A percentile compares a stretch with the other conserved stretches of the same genome.
Conservation (phyloP, 2,329 filamentous ascomycete species). For the Trichophaea hybrida region DNA sequence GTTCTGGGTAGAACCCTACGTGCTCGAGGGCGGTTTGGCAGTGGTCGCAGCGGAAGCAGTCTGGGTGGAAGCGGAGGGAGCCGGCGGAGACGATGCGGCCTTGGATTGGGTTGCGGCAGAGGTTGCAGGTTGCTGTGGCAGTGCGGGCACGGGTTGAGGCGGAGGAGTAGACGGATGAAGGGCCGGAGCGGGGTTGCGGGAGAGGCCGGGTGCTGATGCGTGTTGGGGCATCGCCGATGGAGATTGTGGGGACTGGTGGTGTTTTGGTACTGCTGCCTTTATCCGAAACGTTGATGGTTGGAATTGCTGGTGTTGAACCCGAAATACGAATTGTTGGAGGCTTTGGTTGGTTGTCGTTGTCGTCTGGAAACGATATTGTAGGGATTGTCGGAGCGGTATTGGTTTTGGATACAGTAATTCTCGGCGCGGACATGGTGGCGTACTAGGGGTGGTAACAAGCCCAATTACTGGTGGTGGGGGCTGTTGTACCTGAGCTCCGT, state of each 20-base stretch:
- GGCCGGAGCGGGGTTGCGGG: slow-evolving; percentile 37
- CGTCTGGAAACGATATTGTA: slow-evolving; percentile 21
- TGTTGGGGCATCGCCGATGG: slow-evolving; percentile 10
- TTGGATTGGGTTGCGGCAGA: slow-evolving; percentile 71
- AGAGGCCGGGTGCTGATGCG: slow-evolving; percentile 18
- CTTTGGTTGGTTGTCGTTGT: slow-evolving; percentile 3
- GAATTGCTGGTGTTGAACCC: slow-evolving; percentile 7
- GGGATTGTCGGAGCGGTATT: slow-evolving; percentile 17
- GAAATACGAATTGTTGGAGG: slow-evolving; percentile 20
- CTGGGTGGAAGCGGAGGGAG: slow-evolving; percentile 74
- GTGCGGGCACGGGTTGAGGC: slow-evolving; percentile 66
- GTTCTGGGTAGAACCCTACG: slow-evolving; percentile 91
- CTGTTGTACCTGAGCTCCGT: slow-evolving; percentile 19
- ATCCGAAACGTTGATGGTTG: slow-evolving; percentile 18
- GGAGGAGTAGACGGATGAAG: slow-evolving; percentile 65
- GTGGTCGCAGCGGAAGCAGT: slow-evolving; percentile 80
- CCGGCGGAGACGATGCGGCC: slow-evolving; percentile 78
- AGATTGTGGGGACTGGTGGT: slow-evolving; percentile 11
- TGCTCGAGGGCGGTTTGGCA: slow-evolving; percentile 83
- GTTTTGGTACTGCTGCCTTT: slow-evolving; percentile 10
- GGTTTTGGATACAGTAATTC: slow-evolving; percentile 8
- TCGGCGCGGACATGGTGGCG: slow-evolving; percentile 14
- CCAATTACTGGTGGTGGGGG: slow-evolving; percentile 17
- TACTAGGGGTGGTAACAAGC: slow-evolving; percentile 11
- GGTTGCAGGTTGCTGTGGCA: slow-evolving; percentile 60